Evolutionary conservation across 768 basidiomycete species (phyloP), one percentile per base, ranked within the genome.

Genomic region (Lactifluus rugatus): DNA sequence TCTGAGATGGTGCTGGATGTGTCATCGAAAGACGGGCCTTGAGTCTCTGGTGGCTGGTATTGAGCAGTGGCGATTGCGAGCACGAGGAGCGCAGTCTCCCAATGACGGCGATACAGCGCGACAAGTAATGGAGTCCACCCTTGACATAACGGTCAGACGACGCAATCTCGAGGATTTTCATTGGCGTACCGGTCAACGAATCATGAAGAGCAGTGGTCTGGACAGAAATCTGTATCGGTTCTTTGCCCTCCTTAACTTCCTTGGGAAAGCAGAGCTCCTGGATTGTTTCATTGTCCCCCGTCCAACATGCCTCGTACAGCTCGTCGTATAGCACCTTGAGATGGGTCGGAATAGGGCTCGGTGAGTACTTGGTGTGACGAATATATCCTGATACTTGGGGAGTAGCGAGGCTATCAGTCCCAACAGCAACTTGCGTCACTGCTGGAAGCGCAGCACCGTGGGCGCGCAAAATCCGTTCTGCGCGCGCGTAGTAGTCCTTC

Each of bases 61-160:
- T 85, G 83, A 11, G 81, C 77, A 2, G 69, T 69, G 5, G 80
- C 75, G 59, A 83, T 82, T 1, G 79, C 77, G 23, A 84, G 64
- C n/a, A 85, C 73, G 6, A 83, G 69, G n/a, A 75, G 77, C 0
- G 81, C 82, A 0, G 81, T 80, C 5, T 74, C 71, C 82, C 82
- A 85, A 19, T 72, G 75, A 8, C 79, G 73, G 14, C 73, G 75
- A 26, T 67, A 66, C 13, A 82, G 59, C 0, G 82, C 82, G 19
- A 79, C 76, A 53, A 70, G 75, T 10, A 82, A 70, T 0, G 82
- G 79, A 0, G 78, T 79, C 41, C 70, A 71, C 17, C 77, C 80
- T 79, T n/a, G 42, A 53, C 7, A 44, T 17, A 54, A 48, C 17
- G 37, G 32, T 58, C 21, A 44, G n/a, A 16, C 8, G 2, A 54